A percentile compares a stretch with the other conserved stretches of the same genome.
Evolutionary conservation across 129 eudicot species (phyloP).

Genomic region (Silybum marianum): DNA sequence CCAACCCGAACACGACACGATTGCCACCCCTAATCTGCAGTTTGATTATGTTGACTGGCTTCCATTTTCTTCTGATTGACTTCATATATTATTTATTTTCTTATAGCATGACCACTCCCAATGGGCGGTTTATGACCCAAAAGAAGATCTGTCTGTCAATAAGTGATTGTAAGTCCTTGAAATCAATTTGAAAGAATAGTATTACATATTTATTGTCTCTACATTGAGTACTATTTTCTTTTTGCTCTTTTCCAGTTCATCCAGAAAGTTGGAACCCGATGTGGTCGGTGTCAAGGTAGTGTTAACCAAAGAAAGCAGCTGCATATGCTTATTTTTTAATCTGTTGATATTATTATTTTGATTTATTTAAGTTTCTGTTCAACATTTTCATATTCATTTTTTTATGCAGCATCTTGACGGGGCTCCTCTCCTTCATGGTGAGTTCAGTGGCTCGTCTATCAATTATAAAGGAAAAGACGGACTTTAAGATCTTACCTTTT

Average conservation of each 20-base stretch:
- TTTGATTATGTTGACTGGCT: not conserved
- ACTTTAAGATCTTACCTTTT: not conserved
- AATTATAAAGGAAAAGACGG: slow-evolving; percentile 1
- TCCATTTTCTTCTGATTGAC: slow-evolving; percentile 6
- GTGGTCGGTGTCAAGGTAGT: slow-evolving; percentile 99
- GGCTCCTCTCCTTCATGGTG: slow-evolving; percentile 98
- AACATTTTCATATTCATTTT: slow-evolving; percentile 16
- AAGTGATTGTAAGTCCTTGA: slow-evolving; percentile 84
- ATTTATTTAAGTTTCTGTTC: not conserved
- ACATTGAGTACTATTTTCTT: not conserved
- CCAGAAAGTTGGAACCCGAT: slow-evolving; percentile 99
- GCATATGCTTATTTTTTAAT: not conserved
- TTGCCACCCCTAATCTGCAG: too few relatives aligned
- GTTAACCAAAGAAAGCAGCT: not conserved
- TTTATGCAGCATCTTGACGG: slow-evolving; percentile 85
- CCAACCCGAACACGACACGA: too few relatives aligned
- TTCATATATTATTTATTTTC: slow-evolving; percentile 10
- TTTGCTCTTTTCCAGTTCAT: slow-evolving; percentile 55
- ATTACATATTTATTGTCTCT: not conserved
- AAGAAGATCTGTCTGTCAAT: slow-evolving; percentile 91
- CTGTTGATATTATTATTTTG: slow-evolving; percentile 23
- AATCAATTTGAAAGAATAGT: slow-evolving; percentile 11
- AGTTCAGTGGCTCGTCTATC: slow-evolving; percentile 35
- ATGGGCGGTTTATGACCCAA: slow-evolving; percentile 94
- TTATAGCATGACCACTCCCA: slow-evolving; percentile 96